Conservation (phyloP, 306 rosid genomes). For the Alnus glutinosa region DNA sequence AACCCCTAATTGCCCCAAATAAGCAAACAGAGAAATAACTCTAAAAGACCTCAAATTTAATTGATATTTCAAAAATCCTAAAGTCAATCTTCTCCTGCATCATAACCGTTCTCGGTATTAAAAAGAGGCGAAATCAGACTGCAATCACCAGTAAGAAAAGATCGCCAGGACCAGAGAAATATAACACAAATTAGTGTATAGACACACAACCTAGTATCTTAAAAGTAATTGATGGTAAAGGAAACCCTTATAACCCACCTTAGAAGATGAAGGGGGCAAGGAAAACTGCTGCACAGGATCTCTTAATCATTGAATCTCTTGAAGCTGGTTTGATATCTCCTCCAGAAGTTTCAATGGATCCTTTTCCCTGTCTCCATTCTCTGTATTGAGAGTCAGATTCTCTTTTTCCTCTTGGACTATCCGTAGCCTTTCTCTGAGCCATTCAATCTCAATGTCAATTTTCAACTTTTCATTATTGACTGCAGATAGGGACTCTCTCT, state of each 20-base stretch:
- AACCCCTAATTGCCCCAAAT: no score
- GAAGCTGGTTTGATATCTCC: slow-evolving; percentile 40
- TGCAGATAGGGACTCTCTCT: slow-evolving; percentile 33
- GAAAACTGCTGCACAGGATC: slow-evolving; percentile 38
- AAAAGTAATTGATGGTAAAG: not conserved
- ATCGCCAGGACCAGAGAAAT: slow-evolving; percentile 25
- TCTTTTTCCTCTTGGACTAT: slow-evolving; percentile 41
- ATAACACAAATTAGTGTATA: slow-evolving; percentile 17
- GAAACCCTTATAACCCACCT: slow-evolving; percentile 44
- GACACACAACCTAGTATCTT: not conserved
- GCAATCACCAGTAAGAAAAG: slow-evolving; percentile 12
- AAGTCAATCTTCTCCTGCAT: no score
- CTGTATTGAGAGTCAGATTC: slow-evolving; percentile 31
- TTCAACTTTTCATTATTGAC: slow-evolving; percentile 39
- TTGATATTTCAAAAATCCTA: no score
- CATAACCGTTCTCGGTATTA: slow-evolving; percentile 8
- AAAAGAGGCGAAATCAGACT: slow-evolving; percentile 20
- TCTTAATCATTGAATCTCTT: slow-evolving; percentile 36
- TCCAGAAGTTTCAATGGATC: slow-evolving; percentile 42
- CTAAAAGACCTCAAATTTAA: no score
- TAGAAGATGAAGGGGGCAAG: slow-evolving; percentile 42
- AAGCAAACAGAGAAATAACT: no score
- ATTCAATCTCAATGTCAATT: slow-evolving; percentile 47
- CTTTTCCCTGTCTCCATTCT: slow-evolving; percentile 40
- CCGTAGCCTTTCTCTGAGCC: slow-evolving; percentile 44